Evolutionary conservation across 768 basidiomycete species (phyloP).

Genomic region (Russula virescens): DNA sequence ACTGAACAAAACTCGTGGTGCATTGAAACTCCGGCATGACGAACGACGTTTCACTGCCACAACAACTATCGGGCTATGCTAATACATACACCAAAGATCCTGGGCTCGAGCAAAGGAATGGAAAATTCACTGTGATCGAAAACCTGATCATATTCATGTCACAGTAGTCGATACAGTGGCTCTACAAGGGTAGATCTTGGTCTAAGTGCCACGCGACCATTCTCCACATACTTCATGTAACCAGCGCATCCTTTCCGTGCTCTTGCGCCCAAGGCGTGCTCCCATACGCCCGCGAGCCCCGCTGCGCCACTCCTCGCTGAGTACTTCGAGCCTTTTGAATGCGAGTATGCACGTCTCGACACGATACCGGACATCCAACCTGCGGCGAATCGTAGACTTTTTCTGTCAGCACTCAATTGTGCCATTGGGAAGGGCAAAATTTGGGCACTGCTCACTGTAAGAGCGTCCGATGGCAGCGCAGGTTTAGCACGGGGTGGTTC

Average conservation of each 20-base stretch:
- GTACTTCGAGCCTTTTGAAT: constrained; percentile 37
- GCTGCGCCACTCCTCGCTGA: constrained; percentile 27
- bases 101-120: too few relatives aligned
- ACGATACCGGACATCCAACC: constrained; percentile 44
- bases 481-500: not conserved
- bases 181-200: not conserved
- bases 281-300: constrained; percentile 1
- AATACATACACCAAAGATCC: too few relatives aligned
- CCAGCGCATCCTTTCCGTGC: constrained; percentile 46
- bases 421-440: not conserved
- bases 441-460: constrained; percentile 8
- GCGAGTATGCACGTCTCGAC: constrained; percentile 49
- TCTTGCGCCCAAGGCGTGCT: constrained; percentile 30
- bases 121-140: too few relatives aligned
- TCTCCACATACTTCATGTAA: constrained; percentile 51
- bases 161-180: too few relatives aligned
- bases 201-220: constrained; percentile 26
- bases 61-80: too few relatives aligned
- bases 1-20: too few relatives aligned
- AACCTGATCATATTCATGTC: too few relatives aligned
- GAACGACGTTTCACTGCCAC: too few relatives aligned
- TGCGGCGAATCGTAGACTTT: constrained; percentile 40
- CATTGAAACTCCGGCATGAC: too few relatives aligned
- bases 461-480: not conserved
- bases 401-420: not conserved